These are phyloP conservation scores for Retiboletus fuscus DNA, from an alignment of 1,284 basidiomycete species.

Conservation along the genomic window DNA sequence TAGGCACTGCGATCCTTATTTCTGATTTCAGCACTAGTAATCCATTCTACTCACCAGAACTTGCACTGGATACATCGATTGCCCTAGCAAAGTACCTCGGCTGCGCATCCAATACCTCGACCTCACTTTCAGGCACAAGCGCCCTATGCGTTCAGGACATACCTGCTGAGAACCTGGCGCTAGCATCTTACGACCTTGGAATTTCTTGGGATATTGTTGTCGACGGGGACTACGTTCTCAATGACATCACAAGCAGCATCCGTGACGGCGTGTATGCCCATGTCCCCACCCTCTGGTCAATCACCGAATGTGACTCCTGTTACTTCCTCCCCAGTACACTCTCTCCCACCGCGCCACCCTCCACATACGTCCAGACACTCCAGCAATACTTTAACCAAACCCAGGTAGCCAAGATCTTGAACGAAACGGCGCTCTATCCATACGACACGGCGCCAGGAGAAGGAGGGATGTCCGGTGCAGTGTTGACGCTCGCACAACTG, in stretches of 20 bases:
- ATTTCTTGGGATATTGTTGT: constrained; percentile 16
- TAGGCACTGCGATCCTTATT: constrained; percentile 29
- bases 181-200: constrained; percentile 8
- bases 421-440: constrained; percentile 24
- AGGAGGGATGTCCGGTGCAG: constrained; percentile 17
- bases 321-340: constrained; percentile 21
- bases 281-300: constrained; percentile 26
- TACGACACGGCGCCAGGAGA: constrained; percentile 6
- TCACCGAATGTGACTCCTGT: constrained; percentile 24
- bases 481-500: constrained; percentile 13
- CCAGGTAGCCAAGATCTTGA: constrained; percentile 13
- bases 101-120: constrained; percentile 26
- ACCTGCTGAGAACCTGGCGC: constrained; percentile 7
- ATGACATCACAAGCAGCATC: constrained; percentile 25
- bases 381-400: background rate
- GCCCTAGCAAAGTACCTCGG: constrained; percentile 25
- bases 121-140: constrained; percentile 3
- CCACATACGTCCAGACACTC: constrained; percentile 8
- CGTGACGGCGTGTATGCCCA: constrained; percentile 13
- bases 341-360: constrained; percentile 14
- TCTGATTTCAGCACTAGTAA: constrained; percentile 29
- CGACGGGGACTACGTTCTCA: constrained; percentile 24
- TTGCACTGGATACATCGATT: constrained; percentile 12
- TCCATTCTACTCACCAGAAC: constrained; percentile 25
- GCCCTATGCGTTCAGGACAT: constrained; percentile 10